Evolutionary conservation across 2,329 filamentous ascomycete genomes (phyloP).

Genomic region (Podosphaera leucotricha): DNA sequence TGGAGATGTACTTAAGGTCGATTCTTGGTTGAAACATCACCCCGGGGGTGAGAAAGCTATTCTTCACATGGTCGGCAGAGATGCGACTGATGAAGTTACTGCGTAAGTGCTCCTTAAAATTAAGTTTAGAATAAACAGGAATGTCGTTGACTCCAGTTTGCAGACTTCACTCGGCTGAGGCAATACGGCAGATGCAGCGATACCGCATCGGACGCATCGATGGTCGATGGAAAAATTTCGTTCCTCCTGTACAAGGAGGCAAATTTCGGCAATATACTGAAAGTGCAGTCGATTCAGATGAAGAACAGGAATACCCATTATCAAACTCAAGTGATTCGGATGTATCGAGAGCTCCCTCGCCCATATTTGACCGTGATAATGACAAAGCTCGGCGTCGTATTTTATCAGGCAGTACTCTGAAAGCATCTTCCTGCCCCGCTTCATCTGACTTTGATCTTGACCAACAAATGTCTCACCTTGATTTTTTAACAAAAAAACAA

Average conservation of each 20-base stretch:
- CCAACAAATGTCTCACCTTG: constrained; percentile 39
- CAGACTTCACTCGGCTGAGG: constrained; percentile 63
- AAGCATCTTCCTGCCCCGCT: constrained; percentile 25
- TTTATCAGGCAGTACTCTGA: constrained; percentile 2
- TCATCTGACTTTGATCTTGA: constrained; percentile 33
- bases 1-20: constrained; percentile 60
- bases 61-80: constrained; percentile 74
- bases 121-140: background rate
- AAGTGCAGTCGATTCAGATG: constrained; percentile 19
- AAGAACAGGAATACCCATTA: constrained; percentile 11
- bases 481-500: constrained; percentile 49
- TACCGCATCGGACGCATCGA: constrained; percentile 70
- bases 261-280: constrained; percentile 35
- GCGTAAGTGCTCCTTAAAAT: constrained; percentile 33
- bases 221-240: constrained; percentile 66
- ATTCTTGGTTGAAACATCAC: constrained; percentile 73
- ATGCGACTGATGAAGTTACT: constrained; percentile 85
- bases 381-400: constrained; percentile 7
- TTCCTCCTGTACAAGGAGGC: constrained; percentile 80
- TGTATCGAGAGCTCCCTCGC: constrained; percentile 14
- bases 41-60: constrained; percentile 85
- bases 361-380: constrained; percentile 13
- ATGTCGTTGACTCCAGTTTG: background rate
- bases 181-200: constrained; percentile 47
- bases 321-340: constrained; percentile 2